Evolutionary conservation across 345 rosid species (phyloP), one percentile per base, ranked within the genome.

Genomic region (Euphorbia lathyris): DNA sequence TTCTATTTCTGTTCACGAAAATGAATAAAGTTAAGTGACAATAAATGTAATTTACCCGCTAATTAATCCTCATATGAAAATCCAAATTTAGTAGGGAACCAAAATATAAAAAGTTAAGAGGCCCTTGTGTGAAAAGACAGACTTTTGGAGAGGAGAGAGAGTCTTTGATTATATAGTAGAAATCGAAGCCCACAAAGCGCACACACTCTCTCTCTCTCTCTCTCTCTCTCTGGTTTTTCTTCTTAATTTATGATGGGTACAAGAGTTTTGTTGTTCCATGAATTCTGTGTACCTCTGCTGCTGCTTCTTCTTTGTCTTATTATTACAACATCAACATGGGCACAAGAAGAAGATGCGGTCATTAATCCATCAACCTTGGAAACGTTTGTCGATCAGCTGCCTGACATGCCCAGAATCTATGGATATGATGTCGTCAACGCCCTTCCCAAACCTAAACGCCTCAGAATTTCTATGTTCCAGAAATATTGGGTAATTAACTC

Each of bases 351-450:
- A 4, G 86, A 80, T 10, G 23, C 7, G 68, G 71, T 87, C 17
- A 30, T 86, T 25, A 63, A 74, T 67, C 42, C 77, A 13, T 74
- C 76, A 1, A 72, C 72, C 77, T 65, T 95, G 57, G 68, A 83
- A 79, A 88, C 82, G 97, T 95, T 90, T 63, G 96, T 95, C 2
- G 97, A 92, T 43, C 73, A 85, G 42, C 88, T 95, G 58, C 91
- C 83, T 1, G 83, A 87, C 68, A 83, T 95, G 74, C 97, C 97
- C 1, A 86, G 20, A 63, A 69, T 95, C 77, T 71, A 34, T 19
- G 90, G 86, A 26, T 92, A 64, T 63, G 65, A 77, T 26, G 50
- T 80, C n/a, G 75, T 73, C 11, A 59, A 76, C 57, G 87, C 87
- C 32, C 68, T 58, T 55, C 76, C 81, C 66, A 83, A 70, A 66